These are phyloP conservation scores for Barnettozyma californica DNA, from an alignment of 805 yeast species.

Conservation along the genomic window DNA sequence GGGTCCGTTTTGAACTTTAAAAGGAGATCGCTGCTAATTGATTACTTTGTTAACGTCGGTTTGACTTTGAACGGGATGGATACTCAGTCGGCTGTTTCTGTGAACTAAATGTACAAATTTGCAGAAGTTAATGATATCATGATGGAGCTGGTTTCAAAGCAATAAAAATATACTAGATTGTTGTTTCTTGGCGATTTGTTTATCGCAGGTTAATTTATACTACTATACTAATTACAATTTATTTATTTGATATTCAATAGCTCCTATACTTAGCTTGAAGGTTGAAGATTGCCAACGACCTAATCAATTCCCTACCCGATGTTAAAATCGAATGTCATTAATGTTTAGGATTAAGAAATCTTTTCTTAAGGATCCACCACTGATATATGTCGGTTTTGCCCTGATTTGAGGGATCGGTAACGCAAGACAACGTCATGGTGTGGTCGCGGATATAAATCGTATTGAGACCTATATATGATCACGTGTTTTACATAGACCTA, in stretches of 20 bases:
- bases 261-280: too few relatives aligned
- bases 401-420: too few relatives aligned
- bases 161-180: not conserved
- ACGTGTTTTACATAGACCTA: too few relatives aligned
- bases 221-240: not conserved
- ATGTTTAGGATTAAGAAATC: too few relatives aligned
- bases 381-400: too few relatives aligned
- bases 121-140: not conserved
- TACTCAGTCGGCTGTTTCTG: not conserved
- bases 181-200: not conserved
- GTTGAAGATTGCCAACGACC: too few relatives aligned
- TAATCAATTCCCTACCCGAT: too few relatives aligned
- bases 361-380: too few relatives aligned
- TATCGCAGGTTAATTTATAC: not conserved
- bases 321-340: too few relatives aligned
- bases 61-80: constrained; percentile 24
- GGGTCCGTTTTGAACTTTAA: constrained; percentile 26
- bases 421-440: too few relatives aligned
- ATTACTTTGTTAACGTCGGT: constrained; percentile 26
- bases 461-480: too few relatives aligned
- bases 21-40: constrained; percentile 29
- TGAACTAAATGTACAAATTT: not conserved
- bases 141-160: not conserved
- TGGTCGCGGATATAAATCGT: too few relatives aligned
- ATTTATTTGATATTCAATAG: not conserved